Conservation (phyloP, 148 eudicot species). For the Euryodendron excelsum region DNA sequence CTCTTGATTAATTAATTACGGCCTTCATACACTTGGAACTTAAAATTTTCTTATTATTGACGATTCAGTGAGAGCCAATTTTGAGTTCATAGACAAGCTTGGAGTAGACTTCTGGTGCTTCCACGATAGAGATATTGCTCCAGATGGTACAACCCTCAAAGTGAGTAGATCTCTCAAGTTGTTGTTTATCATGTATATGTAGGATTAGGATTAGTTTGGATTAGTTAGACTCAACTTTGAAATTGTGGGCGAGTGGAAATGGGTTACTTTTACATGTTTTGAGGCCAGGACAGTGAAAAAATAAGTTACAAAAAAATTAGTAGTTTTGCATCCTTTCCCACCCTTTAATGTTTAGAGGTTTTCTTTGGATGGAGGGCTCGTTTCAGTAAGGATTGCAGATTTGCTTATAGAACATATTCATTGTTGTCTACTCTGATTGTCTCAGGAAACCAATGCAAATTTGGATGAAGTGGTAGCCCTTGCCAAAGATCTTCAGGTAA, state of each 20-base stretch:
- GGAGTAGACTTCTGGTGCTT: conserved; percentile 98
- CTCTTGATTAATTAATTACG: neutral
- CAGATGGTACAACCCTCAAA: conserved; percentile 81
- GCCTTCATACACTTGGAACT: neutral
- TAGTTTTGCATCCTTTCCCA: too few relatives aligned
- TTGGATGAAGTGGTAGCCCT: conserved; percentile 91
- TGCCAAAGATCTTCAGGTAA: conserved; percentile 88
- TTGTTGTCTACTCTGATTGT: conserved; percentile 10
- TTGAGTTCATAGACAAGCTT: conserved; percentile 91
- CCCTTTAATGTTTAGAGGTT: too few relatives aligned
- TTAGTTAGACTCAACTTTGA: neutral
- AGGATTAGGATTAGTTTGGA: too few relatives aligned
- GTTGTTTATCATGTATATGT: neutral
- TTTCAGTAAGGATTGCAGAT: neutral
- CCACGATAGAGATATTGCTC: conserved; percentile 98
- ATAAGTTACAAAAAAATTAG: neutral
- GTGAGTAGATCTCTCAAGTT: conserved; percentile 26
- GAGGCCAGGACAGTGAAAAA: neutral
- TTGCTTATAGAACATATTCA: neutral
- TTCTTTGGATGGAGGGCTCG: too few relatives aligned
- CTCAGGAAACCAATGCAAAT: conserved; percentile 83
- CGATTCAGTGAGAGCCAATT: conserved; percentile 90
- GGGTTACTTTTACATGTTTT: neutral
- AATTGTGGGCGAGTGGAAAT: neutral
- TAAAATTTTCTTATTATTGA: conserved; percentile 4